Conservation (phyloP, 345 rosid genomes). For the Boechera divaricarpa region DNA sequence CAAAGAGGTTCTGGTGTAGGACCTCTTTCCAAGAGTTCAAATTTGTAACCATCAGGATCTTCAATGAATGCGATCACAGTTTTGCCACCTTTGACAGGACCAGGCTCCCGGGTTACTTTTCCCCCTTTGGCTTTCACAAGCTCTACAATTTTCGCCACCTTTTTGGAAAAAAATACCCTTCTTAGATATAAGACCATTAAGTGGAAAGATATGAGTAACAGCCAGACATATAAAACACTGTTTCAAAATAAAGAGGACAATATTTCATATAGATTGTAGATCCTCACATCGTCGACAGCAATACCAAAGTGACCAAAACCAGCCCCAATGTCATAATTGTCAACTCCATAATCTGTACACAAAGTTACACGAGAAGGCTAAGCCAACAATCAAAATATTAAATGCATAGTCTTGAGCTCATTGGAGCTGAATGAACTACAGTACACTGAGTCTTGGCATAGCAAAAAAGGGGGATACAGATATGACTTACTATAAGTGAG, state of each 20-base stretch:
- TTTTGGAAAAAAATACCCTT: neutral
- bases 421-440: neutral
- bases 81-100: slow-evolving; percentile 93
- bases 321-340: slow-evolving; percentile 82
- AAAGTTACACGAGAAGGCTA: neutral
- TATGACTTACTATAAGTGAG: slow-evolving; percentile 82
- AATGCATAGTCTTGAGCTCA: slow-evolving; percentile 11
- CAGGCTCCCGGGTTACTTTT: slow-evolving; percentile 88
- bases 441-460: neutral
- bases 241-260: neutral
- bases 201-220: neutral
- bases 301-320: slow-evolving; percentile 98
- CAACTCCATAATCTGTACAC: slow-evolving; percentile 89
- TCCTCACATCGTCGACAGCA: slow-evolving; percentile 93
- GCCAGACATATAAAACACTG: neutral
- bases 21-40: slow-evolving; percentile 95
- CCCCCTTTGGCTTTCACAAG: slow-evolving; percentile 93
- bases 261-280: neutral
- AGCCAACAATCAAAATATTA: slow-evolving; percentile 6
- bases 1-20: slow-evolving; percentile 98
- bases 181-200: slow-evolving; percentile 4
- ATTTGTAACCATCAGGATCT: slow-evolving; percentile 98
- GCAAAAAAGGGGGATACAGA: neutral
- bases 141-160: slow-evolving; percentile 90
- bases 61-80: slow-evolving; percentile 90